These are phyloP conservation scores for Dalbergia cultrata DNA, from an alignment of 306 rosid species.

Conservation along the genomic window DNA sequence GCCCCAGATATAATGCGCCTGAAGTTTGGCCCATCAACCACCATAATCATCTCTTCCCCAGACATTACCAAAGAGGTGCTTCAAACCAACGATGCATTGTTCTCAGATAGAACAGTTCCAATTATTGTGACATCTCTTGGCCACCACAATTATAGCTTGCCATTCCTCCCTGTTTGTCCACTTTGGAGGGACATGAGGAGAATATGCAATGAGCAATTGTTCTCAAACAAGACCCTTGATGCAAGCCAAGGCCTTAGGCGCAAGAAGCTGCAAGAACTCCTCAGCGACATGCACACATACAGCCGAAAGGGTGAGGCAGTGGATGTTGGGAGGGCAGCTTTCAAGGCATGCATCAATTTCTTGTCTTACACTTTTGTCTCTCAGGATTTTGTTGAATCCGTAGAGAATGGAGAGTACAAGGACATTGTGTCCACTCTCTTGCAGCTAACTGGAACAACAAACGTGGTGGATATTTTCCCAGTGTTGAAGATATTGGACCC, in stretches of 20 bases:
- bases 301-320: conserved; percentile 39
- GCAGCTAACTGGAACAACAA: conserved; percentile 52
- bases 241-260: conserved; percentile 38
- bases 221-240: conserved; percentile 52
- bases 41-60: conserved; percentile 30
- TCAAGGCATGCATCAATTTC: conserved; percentile 49
- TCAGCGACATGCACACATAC: conserved; percentile 32
- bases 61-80: conserved; percentile 35
- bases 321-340: conserved; percentile 57
- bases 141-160: conserved; percentile 30
- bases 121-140: not conserved
- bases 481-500: conserved; percentile 53
- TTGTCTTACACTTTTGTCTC: conserved; percentile 57
- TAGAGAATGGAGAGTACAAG: conserved; percentile 34
- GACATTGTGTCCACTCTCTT: conserved; percentile 42
- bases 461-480: conserved; percentile 57
- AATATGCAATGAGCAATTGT: conserved; percentile 40
- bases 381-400: conserved; percentile 51
- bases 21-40: conserved; percentile 21
- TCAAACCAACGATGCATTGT: conserved; percentile 19
- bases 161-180: conserved; percentile 38
- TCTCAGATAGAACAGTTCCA: conserved; percentile 43
- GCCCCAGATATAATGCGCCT: conserved; percentile 44
- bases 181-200: conserved; percentile 44
- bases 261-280: conserved; percentile 49